phyloP scores from a whole-genome alignment of 2,329 filamentous ascomycete genomes.

The Xylaria sp. region DNA sequence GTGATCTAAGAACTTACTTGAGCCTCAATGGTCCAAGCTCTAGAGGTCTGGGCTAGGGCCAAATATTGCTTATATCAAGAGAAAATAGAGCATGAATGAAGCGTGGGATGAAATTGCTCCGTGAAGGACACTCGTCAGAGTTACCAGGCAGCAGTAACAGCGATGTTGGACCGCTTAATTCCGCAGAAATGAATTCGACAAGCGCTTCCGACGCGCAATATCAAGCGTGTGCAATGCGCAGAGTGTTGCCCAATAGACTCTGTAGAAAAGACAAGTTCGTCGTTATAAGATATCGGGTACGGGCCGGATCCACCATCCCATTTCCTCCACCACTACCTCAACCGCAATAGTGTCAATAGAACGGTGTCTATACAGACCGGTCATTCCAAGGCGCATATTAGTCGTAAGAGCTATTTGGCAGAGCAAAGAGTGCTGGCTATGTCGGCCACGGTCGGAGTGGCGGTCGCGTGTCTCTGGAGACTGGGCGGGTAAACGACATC shows the following conservation, averaged over 20 bases:
- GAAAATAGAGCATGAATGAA: constrained; percentile 18
- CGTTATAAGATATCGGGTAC: constrained; percentile 36
- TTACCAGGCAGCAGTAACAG: constrained; percentile 12
- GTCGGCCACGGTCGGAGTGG: constrained; percentile 22
- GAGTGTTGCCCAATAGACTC: constrained; percentile 13
- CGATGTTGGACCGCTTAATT: neutral
- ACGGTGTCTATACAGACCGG: constrained; percentile 17
- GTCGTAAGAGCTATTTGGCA: constrained; percentile 9
- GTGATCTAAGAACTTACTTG: constrained; percentile 27
- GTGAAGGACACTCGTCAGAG: constrained; percentile 15
- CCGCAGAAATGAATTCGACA: constrained; percentile 8
- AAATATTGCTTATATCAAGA: constrained; percentile 13
- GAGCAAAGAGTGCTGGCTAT: constrained; percentile 9
- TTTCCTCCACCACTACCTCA: constrained; percentile 35
- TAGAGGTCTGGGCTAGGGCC: neutral
- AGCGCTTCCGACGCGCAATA: constrained; percentile 6
- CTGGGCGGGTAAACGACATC: constrained; percentile 23
- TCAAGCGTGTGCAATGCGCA: constrained; percentile 5
- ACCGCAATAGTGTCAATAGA: constrained; percentile 34
- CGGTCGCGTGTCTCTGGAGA: constrained; percentile 27
- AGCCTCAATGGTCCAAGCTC: constrained; percentile 2
- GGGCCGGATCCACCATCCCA: constrained; percentile 38
- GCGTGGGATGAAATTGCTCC: constrained; percentile 3
- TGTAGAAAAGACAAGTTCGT: constrained; percentile 15
- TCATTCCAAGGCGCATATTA: constrained; percentile 35